Percentiles rank a stretch among this genome's conserved stretches.
Conservation (phyloP, 2,329 filamentous ascomycete genomes). For the Emergomyces africanus region DNA sequence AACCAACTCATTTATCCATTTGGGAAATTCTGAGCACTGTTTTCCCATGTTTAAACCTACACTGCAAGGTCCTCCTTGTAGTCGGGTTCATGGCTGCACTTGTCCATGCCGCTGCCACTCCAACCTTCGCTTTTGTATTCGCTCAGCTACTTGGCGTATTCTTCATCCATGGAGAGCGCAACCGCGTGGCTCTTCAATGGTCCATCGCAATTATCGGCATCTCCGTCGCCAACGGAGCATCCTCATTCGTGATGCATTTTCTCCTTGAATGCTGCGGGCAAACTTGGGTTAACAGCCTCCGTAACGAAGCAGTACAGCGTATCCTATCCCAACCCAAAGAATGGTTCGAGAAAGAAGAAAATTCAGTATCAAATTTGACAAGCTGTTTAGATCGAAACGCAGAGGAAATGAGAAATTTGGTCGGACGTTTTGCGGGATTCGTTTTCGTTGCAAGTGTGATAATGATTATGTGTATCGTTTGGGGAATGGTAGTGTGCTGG, state of each 20-base stretch:
- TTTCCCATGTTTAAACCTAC: slow-evolving; percentile 49
- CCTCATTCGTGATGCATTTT: slow-evolving; percentile 55
- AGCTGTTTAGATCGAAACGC: slow-evolving; percentile 67
- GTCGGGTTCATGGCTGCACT: slow-evolving; percentile 50
- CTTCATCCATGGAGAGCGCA: slow-evolving; percentile 41
- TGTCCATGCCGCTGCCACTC: slow-evolving; percentile 53
- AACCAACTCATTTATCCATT: slow-evolving; percentile 22
- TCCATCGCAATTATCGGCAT: slow-evolving; percentile 57
- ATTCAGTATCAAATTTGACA: slow-evolving; percentile 51
- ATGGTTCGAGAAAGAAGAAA: slow-evolving; percentile 63
- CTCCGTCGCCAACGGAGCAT: slow-evolving; percentile 51
- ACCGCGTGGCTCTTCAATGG: slow-evolving; percentile 48
- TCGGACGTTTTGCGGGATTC: slow-evolving; percentile 64
- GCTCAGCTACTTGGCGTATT: slow-evolving; percentile 60
- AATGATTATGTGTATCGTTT: slow-evolving; percentile 54
- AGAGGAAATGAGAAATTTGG: slow-evolving; percentile 75
- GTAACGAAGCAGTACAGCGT: slow-evolving; percentile 52
- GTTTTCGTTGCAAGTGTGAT: slow-evolving; percentile 55
- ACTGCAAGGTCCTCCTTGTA: slow-evolving; percentile 43
- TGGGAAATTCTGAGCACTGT: slow-evolving; percentile 53
- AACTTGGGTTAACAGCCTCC: slow-evolving; percentile 61
- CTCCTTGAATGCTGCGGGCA: slow-evolving; percentile 60
- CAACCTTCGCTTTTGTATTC: slow-evolving; percentile 64
- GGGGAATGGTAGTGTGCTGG: slow-evolving; percentile 67
- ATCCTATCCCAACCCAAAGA: slow-evolving; percentile 62